Evolutionary conservation across 139 green algal species (phyloP).

Genomic region (Chlorella sp.): DNA sequence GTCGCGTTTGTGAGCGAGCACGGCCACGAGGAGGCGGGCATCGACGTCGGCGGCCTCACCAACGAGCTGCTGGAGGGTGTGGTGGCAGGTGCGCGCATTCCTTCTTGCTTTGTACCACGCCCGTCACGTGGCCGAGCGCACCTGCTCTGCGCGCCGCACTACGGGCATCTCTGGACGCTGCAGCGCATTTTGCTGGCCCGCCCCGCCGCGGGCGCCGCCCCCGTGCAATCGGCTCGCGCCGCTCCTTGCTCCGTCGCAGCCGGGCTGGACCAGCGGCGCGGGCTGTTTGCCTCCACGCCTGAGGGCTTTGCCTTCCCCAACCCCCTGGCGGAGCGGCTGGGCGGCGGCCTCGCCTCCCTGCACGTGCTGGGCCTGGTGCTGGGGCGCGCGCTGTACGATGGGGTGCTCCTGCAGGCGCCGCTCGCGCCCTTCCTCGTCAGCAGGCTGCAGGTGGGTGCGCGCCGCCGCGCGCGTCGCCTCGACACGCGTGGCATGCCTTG

Average conservation of each 20-base stretch:
- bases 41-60: conserved; percentile 84
- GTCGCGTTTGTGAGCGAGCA: conserved; percentile 80
- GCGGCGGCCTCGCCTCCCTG: conserved; percentile 53
- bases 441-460: conserved; percentile 50
- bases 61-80: conserved; percentile 82
- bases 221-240: too few relatives aligned
- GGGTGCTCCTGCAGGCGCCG: conserved; percentile 74
- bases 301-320: conserved; percentile 65
- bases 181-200: too few relatives aligned
- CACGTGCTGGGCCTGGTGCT: conserved; percentile 71
- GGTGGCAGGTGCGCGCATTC: too few relatives aligned
- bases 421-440: conserved; percentile 81
- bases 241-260: too few relatives aligned
- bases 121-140: too few relatives aligned
- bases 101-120: too few relatives aligned
- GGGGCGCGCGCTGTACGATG: conserved; percentile 67
- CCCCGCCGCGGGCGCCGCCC: too few relatives aligned
- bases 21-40: conserved; percentile 66
- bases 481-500: background rate
- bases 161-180: too few relatives aligned
- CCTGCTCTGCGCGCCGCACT: too few relatives aligned
- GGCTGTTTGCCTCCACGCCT: conserved; percentile 60
- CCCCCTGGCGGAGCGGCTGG: conserved; percentile 44
- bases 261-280: conserved; percentile 50
- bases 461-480: background rate